Evolutionary conservation across 345 rosid genomes (phyloP), one percentile per base, ranked within the genome.

Genomic region (Rhizophora mangle): DNA sequence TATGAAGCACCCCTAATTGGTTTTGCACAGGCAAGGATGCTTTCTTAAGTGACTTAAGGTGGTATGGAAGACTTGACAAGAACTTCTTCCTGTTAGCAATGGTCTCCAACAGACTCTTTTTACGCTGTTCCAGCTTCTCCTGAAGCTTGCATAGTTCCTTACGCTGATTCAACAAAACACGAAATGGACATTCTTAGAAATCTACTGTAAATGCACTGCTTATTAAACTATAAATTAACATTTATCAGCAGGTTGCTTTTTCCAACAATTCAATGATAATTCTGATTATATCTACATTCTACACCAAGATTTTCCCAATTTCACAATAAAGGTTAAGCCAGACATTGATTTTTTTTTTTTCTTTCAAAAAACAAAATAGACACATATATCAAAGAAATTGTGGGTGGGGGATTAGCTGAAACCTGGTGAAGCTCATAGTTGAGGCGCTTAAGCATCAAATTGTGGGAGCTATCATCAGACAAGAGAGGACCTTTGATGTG

Each of bases 371-470:
- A 53, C n/a, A 7, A 53, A n/a, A 24, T 53, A 53, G 9, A 53
- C 7, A 53, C 26, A 53, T 6, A 53, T 19, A 53, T 19, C 26
- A 53, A 53, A 53, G 57, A 53, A 34, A 34, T 34, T 39, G 46
- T 9, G 15, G 49, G 49, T 3, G 49, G 30, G 16, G 60, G 22
- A 8, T 56, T 22, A 10, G 6, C 13, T 24, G 60, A 24, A 22
- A 91, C 98, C 96, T 88, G 99, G 77, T 85, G 88, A 31, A 95
- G 87, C 78, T 95, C 98, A 72, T 76, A 88, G 70, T 92, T 92
- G 62, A 92, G 93, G 70, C 97, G 82, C 73, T 84, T 92, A 8
- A 90, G 87, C 99, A 92, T 88, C 76, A 95, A 79, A 80, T 87
- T 85, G 69, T 95, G 99, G 0, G 86, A 84, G n/a, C 51, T 58